Conservation (phyloP, 306 rosid species). For the Cucurbita moschata region DNA sequence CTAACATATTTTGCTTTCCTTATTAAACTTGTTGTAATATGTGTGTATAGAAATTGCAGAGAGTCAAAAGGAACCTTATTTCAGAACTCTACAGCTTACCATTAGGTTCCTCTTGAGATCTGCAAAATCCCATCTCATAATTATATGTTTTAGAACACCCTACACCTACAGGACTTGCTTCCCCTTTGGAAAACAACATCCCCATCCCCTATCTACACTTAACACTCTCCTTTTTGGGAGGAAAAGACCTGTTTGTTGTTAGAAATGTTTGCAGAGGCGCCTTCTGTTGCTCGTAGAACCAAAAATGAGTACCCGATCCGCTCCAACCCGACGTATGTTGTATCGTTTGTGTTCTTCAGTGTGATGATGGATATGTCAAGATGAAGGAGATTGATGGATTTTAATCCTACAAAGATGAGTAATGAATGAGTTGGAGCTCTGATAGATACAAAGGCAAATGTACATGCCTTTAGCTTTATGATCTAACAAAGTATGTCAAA, state of each 20-base stretch:
- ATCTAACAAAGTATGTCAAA: neutral
- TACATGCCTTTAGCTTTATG: neutral
- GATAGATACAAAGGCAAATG: neutral
- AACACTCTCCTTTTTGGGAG: neutral
- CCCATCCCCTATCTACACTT: neutral
- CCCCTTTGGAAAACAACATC: conserved; percentile 6
- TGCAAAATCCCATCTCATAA: neutral
- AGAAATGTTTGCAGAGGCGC: neutral
- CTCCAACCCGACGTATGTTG: neutral
- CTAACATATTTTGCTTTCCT: too few relatives aligned
- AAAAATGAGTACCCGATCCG: neutral
- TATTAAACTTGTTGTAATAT: neutral
- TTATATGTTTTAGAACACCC: neutral
- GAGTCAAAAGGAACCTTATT: neutral
- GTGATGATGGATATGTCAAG: neutral
- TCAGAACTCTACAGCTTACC: neutral
- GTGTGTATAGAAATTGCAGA: neutral
- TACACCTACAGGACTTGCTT: neutral
- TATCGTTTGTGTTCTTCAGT: neutral
- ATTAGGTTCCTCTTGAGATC: neutral
- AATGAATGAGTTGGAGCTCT: neutral
- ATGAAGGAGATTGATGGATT: too few relatives aligned
- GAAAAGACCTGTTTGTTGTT: neutral
- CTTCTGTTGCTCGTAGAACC: neutral
- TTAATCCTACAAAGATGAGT: neutral